phyloP scores from a whole-genome alignment of 805 yeast genomes.

The Clavispora carvajalis region DNA sequence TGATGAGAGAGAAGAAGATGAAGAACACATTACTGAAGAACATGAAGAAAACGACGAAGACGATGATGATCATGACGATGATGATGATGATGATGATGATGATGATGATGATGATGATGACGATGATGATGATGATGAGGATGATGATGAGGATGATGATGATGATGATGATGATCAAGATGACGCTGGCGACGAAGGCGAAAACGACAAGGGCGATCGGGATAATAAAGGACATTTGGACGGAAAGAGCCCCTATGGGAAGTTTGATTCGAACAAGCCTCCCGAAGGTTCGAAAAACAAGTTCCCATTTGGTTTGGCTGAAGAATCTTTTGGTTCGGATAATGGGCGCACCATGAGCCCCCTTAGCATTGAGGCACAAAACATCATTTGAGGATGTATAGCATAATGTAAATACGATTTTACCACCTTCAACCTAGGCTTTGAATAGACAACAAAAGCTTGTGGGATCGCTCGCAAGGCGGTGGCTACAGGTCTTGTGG shows the following conservation, averaged over 20 bases:
- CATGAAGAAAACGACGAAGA: conserved; percentile 17
- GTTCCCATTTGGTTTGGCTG: neutral
- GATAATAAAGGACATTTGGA: conserved; percentile 22
- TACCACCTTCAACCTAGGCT: too few relatives aligned
- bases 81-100: conserved; percentile 34
- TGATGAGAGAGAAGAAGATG: conserved; percentile 14
- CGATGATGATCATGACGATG: conserved; percentile 27
- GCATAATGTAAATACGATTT: neutral
- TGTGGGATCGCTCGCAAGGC: too few relatives aligned
- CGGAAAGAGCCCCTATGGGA: neutral
- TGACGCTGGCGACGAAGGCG: conserved; percentile 26
- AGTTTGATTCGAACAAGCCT: neutral
- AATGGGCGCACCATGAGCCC: conserved; percentile 11
- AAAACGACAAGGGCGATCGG: conserved; percentile 33
- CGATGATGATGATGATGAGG: conserved; percentile 34
- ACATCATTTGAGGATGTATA: conserved; percentile 7
- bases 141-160: conserved; percentile 30
- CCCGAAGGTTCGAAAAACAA: neutral
- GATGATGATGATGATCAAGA: conserved; percentile 35
- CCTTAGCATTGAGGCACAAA: conserved; percentile 11
- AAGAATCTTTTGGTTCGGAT: neutral
- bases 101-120: conserved; percentile 28
- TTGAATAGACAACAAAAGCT: too few relatives aligned
- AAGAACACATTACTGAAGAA: conserved; percentile 7
- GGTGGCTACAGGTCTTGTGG: too few relatives aligned